These are phyloP conservation scores for Wickerhamomyces pijperi DNA, from an alignment of 805 yeast genomes.

Conservation along the genomic window DNA sequence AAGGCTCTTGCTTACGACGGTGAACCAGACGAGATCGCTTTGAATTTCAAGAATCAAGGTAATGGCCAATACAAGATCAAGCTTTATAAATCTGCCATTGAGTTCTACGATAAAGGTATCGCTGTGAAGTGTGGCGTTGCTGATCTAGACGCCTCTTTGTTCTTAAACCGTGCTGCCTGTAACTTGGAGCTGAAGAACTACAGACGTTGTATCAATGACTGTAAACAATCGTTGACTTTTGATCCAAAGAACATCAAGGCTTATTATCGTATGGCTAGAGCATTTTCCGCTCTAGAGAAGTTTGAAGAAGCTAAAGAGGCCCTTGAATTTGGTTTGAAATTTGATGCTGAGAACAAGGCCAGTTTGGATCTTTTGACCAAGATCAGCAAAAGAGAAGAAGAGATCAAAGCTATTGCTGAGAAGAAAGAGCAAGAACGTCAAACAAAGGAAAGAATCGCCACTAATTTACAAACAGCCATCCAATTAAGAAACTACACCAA, in stretches of 20 bases:
- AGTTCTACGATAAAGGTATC: constrained; percentile 69
- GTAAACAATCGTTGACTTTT: constrained; percentile 52
- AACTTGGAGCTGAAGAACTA: constrained; percentile 77
- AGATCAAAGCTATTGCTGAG: constrained; percentile 20
- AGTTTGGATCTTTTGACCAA: constrained; percentile 34
- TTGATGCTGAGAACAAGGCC: constrained; percentile 51
- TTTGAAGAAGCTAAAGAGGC: constrained; percentile 65
- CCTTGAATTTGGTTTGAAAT: constrained; percentile 47
- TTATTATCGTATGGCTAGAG: constrained; percentile 72
- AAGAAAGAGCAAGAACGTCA: constrained; percentile 21
- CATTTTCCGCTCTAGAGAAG: constrained; percentile 57
- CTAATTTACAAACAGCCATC: constrained; percentile 47
- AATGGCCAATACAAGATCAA: constrained; percentile 72
- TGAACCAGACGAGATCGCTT: constrained; percentile 85
- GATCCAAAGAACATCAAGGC: constrained; percentile 77
- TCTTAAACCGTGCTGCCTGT: constrained; percentile 82
- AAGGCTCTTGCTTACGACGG: constrained; percentile 92
- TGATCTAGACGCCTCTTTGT: constrained; percentile 49
- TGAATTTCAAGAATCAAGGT: constrained; percentile 86
- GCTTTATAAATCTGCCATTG: constrained; percentile 66
- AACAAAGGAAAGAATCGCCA: constrained; percentile 29
- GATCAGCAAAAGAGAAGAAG: constrained; percentile 27
- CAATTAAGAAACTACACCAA: constrained; percentile 43
- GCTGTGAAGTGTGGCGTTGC: constrained; percentile 53
- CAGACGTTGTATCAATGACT: constrained; percentile 78